Evolutionary conservation across 1,284 basidiomycete genomes (phyloP).

Genomic region (Melampsora larici-populina): DNA sequence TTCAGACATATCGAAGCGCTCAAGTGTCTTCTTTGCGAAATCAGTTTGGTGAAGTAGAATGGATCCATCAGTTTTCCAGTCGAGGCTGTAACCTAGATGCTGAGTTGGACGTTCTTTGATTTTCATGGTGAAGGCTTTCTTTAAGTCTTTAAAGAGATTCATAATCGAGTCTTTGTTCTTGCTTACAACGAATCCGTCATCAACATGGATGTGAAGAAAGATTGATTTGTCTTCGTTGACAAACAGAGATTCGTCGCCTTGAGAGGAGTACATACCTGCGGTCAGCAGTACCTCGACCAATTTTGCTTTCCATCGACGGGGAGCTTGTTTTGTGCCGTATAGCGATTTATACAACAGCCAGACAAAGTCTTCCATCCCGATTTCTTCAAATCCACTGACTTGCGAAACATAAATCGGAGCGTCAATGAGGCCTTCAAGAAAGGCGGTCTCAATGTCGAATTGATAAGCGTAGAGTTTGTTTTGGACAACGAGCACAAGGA

Average conservation of each 20-base stretch:
- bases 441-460: neutral
- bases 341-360: neutral
- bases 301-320: neutral
- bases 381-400: neutral
- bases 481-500: neutral
- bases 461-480: neutral
- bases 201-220: neutral
- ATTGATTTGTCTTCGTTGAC: neutral
- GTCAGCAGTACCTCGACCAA: neutral
- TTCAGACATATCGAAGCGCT: neutral
- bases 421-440: neutral
- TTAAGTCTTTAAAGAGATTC: neutral
- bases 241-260: neutral
- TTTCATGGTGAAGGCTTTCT: constrained; percentile 4
- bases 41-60: neutral
- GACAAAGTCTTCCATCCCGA: neutral
- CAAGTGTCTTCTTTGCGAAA: no score
- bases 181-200: neutral
- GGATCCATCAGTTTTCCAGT: neutral
- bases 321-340: neutral
- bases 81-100: neutral
- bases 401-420: neutral
- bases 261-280: neutral
- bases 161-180: neutral
- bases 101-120: neutral